Conservation (phyloP, 805 yeast genomes). For the Teunomyces cretensis region DNA sequence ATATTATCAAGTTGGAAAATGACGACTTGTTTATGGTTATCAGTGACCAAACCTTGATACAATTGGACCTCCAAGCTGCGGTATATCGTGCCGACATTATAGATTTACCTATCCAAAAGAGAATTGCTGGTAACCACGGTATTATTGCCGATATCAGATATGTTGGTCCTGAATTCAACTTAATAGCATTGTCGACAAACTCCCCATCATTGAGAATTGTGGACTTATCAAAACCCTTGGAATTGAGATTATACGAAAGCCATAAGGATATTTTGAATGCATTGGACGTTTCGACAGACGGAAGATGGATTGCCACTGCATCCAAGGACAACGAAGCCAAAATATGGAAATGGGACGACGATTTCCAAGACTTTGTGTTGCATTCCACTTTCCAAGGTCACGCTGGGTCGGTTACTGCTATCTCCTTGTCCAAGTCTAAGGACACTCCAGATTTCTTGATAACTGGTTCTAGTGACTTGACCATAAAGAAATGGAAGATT, state of each 20-base stretch:
- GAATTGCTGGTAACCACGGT: conserved; percentile 92
- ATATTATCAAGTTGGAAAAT: conserved; percentile 45
- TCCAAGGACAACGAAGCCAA: conserved; percentile 86
- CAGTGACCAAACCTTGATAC: conserved; percentile 81
- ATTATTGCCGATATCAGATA: conserved; percentile 87
- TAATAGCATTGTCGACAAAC: conserved; percentile 87
- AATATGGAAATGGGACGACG: conserved; percentile 69
- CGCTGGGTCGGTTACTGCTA: conserved; percentile 80
- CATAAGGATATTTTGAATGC: conserved; percentile 84
- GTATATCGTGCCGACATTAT: conserved; percentile 2
- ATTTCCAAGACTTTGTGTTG: conserved; percentile 34
- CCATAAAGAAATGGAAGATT: conserved; percentile 82
- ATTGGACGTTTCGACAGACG: conserved; percentile 75
- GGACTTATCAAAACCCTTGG: conserved; percentile 58
- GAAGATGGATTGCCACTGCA: conserved; percentile 87
- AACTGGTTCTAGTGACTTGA: conserved; percentile 84
- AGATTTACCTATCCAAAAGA: conserved; percentile 45
- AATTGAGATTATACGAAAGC: conserved; percentile 68
- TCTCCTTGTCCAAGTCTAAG: conserved; percentile 64
- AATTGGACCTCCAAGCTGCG: conserved; percentile 34
- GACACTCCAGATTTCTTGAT: conserved; percentile 63
- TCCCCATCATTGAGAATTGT: conserved; percentile 84
- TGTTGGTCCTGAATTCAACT: conserved; percentile 59
- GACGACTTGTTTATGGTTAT: conserved; percentile 51
- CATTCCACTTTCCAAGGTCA: conserved; percentile 81